Conservation (phyloP, 495 filamentous ascomycete species). For the Immersiella caudata region DNA sequence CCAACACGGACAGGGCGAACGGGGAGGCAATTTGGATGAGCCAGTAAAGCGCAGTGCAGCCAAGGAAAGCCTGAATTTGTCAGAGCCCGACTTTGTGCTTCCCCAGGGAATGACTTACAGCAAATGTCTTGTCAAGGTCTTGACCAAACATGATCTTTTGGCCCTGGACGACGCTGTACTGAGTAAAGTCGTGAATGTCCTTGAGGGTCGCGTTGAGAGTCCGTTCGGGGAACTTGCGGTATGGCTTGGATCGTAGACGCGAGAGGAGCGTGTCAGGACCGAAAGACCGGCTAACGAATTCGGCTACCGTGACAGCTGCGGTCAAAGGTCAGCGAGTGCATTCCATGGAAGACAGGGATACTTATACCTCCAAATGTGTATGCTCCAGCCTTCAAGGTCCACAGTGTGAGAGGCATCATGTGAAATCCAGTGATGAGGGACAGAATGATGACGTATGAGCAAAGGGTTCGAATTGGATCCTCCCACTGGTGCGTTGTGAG, state of each 20-base stretch:
- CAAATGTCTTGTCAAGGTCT: slow-evolving; percentile 3
- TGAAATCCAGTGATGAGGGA: neutral
- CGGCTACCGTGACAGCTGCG: neutral
- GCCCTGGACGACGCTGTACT: neutral
- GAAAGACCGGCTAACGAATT: slow-evolving; percentile 2
- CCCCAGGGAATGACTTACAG: neutral
- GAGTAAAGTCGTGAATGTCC: slow-evolving; percentile 8
- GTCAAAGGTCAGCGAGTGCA: neutral
- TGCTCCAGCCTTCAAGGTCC: neutral
- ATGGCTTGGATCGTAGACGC: neutral
- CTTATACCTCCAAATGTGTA: neutral
- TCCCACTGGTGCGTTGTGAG: too few relatives aligned
- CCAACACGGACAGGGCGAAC: neutral
- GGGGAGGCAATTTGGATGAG: neutral
- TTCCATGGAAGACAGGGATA: too few relatives aligned
- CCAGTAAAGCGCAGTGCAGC: neutral
- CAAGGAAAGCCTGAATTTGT: neutral
- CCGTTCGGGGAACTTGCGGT: slow-evolving; percentile 3
- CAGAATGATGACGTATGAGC: neutral
- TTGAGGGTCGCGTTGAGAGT: slow-evolving; percentile 3
- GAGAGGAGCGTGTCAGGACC: slow-evolving; percentile 13
- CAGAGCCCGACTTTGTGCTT: neutral
- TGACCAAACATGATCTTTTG: slow-evolving; percentile 5
- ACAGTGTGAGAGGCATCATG: neutral
- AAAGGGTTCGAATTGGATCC: neutral